Evolutionary conservation across 2,329 filamentous ascomycete genomes (phyloP).

Genomic region (Aspergillus pseudotamarii): DNA sequence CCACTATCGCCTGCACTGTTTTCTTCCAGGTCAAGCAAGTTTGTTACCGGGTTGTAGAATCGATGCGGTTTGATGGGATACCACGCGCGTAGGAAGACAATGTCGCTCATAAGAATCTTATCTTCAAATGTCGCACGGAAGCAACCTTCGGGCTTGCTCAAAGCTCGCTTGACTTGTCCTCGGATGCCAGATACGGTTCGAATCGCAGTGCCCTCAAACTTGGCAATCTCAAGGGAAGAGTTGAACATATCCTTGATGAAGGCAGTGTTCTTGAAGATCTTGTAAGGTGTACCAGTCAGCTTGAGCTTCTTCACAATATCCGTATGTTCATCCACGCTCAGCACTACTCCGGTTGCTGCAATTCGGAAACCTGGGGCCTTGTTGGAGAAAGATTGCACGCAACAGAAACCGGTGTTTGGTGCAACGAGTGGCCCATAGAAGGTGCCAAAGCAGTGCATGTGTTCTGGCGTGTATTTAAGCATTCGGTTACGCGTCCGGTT

Average conservation of each 20-base stretch:
- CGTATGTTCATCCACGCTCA: conserved; percentile 91
- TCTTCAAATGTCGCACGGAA: conserved; percentile 98
- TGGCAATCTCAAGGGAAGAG: conserved; percentile 88
- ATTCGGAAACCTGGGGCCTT: conserved; percentile 89
- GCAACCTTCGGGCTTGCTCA: conserved; percentile 90
- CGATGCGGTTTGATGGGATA: conserved; percentile 92
- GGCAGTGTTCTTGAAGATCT: conserved; percentile 98
- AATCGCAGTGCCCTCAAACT: conserved; percentile 95
- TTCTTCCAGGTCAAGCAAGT: conserved; percentile 69
- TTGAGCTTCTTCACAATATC: conserved; percentile 99
- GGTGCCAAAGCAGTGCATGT: conserved; percentile 98
- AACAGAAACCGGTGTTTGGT: conserved; percentile 93
- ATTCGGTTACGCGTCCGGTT: conserved; percentile 92
- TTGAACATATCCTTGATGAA: conserved; percentile 99
- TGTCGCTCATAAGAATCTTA: conserved; percentile 95
- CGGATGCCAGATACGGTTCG: conserved; percentile 94
- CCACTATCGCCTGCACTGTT: conserved; percentile 35
- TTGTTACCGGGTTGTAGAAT: conserved; percentile 96
- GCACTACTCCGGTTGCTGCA: conserved; percentile 88
- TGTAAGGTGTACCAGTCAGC: conserved; percentile 88
- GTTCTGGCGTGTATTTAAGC: conserved; percentile 98
- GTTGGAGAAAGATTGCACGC: conserved; percentile 84
- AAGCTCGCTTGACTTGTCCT: conserved; percentile 94
- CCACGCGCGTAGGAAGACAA: conserved; percentile 95
- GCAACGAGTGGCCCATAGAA: conserved; percentile 95